phyloP scores from a whole-genome alignment of 1,284 basidiomycete genomes.

The Sanghuangporus weigelae region DNA sequence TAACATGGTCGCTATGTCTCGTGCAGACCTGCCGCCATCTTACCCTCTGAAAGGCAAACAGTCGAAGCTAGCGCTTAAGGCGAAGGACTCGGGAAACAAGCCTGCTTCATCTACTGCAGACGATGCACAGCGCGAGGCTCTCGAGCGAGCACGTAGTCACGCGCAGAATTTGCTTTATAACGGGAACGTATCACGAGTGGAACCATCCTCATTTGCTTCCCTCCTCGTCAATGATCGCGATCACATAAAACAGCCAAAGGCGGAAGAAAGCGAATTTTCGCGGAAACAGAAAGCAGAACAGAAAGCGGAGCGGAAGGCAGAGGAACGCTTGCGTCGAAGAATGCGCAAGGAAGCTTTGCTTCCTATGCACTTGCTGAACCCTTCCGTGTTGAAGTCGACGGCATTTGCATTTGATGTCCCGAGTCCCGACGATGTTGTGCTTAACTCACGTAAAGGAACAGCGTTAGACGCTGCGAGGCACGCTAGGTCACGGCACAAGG shows the following conservation, averaged over 20 bases:
- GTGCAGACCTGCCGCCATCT: constrained; percentile 23
- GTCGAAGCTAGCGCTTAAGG: constrained; percentile 68
- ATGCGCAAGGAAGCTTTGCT: constrained; percentile 17
- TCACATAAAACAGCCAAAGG: constrained; percentile 31
- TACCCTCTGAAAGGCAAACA: constrained; percentile 32
- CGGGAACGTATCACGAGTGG: constrained; percentile 51
- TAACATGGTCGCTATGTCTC: constrained; percentile 33
- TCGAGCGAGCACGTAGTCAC: constrained; percentile 6
- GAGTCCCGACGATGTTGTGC: constrained; percentile 84
- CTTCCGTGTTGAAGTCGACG: constrained; percentile 16
- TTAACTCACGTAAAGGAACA: constrained; percentile 75
- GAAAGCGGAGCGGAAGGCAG: constrained; percentile 20
- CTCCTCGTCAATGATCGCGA: constrained; percentile 55
- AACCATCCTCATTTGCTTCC: constrained; percentile 71
- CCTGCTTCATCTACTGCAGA: constrained; percentile 31
- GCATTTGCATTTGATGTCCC: constrained; percentile 71
- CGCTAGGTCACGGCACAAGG: constrained; percentile 17
- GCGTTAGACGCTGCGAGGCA: constrained; percentile 39
- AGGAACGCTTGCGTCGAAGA: constrained; percentile 16
- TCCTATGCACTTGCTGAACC: constrained; percentile 16
- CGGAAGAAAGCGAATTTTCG: background rate
- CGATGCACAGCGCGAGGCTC: constrained; percentile 29
- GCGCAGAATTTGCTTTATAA: constrained; percentile 6
- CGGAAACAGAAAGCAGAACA: constrained; percentile 20
- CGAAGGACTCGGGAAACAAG: constrained; percentile 40